Base-by-base conservation (phyloP, 2,329 filamentous ascomycete genomes). In the Huntiella omanensis region DNA sequence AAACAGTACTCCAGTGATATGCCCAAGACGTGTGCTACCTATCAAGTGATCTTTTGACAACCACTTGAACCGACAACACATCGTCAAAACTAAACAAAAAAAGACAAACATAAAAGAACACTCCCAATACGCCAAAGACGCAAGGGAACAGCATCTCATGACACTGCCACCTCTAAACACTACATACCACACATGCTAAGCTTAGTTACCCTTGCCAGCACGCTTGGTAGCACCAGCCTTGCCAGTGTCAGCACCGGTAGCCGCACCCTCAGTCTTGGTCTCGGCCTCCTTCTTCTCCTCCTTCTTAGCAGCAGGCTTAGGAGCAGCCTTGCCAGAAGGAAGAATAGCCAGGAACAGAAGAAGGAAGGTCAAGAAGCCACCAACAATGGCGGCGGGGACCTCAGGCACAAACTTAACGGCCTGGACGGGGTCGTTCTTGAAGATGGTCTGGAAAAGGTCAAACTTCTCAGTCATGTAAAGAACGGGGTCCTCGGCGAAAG, bases 391-490 rank as follows among this genome's bases (percentile, higher is more conserved):
- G 58, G 77, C 86, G 52, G 86, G 84, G 55, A 93, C 80, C 67
- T 95, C 91, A 54, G 91, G 91, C 53, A 95, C 83, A 56, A 85
- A 83, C 68, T 84, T 83, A 66, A 87, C 68, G 45, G 87, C 87
- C 66, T 86, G 71, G 54, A 94, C 57, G 49, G 87, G 86, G 64
- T 92, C 80, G 56, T 76, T 73, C 70, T 84, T 75, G 61, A 68
- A 83, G 57, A 96, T 79, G 55, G 78, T 79, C 56, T 91, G 61
- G 75, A 98, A 98, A 52, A 92, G 77, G 55, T 92, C 80, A 51
- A 92, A 62, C 77, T 95, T 96, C 79, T 94, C 83, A 66, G 79
- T 83, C 65, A 94, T 63, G 65, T 83, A 98, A 55, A 68, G 68
- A 55, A 94, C 75, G 41, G 91, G 91, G 71, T 94, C 84, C 53